Conservation (phyloP, 352 stramenopile species). For the Phytophthora pinifolia region DNA sequence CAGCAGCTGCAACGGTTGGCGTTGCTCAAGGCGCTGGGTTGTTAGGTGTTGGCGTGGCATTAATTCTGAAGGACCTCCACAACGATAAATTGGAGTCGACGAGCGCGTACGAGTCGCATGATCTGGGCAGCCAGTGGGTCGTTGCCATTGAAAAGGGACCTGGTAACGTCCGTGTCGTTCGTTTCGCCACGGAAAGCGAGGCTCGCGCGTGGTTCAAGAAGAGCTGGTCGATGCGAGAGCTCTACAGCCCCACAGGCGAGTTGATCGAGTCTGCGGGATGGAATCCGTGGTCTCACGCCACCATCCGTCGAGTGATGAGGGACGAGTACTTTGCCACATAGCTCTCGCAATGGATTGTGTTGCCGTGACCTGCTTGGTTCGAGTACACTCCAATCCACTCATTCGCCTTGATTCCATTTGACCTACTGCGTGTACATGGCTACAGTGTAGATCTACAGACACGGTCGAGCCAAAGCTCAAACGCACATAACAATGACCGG, state of each 20-base stretch:
- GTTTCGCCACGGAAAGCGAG: conserved; percentile 14
- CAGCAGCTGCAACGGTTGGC: too few species aligned
- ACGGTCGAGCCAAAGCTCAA: too few species aligned
- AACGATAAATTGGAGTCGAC: conserved; percentile 7
- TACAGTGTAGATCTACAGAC: too few species aligned
- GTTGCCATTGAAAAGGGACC: conserved; percentile 25
- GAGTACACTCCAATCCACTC: too few species aligned
- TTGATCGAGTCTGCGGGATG: conserved; percentile 14
- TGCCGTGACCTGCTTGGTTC: too few species aligned
- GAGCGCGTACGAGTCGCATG: conserved; percentile 16
- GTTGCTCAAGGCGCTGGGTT: not conserved
- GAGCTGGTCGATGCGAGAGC: conserved; percentile 22
- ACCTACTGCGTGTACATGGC: too few species aligned
- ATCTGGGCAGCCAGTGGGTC: conserved; percentile 8
- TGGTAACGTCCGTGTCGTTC: conserved; percentile 20
- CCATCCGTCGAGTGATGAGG: conserved; percentile 24
- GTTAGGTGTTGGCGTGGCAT: conserved; percentile 4
- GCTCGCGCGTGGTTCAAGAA: conserved; percentile 14
- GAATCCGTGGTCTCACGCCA: conserved; percentile 16
- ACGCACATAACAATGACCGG: too few species aligned
- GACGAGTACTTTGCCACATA: conserved; percentile 15
- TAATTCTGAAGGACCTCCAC: not conserved
- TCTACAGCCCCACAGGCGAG: conserved; percentile 17
- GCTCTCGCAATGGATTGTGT: not conserved
- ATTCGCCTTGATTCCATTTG: not conserved